Base-by-base conservation (phyloP, 768 basidiomycete species). In the Podaxis sp. region DNA sequence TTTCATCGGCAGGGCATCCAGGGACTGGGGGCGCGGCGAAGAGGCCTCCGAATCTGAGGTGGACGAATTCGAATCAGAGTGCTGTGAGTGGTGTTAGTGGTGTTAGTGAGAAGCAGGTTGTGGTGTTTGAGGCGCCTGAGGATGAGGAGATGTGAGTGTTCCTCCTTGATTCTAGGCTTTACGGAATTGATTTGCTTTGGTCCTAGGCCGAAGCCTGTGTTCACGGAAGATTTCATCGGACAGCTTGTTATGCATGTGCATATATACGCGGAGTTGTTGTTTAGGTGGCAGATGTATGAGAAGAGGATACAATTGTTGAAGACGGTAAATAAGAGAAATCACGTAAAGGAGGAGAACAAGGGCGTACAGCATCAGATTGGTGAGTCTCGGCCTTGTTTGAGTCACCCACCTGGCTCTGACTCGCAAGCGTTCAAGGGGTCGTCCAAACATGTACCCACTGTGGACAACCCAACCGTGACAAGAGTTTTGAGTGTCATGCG, bases 241-340 rank as follows among this genome's bases (percentile, higher is more conserved):
- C 78, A 79, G 63, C 77, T 82, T 65, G 68, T 71, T 56, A 64
- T 71, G 33, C 91, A 94, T 71, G 77, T 94, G 22, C 74, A 85
- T 47, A 78, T 80, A 1, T 95, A 94, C 69, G 89, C 90, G 5
- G 91, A 94, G 60, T 75, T 89, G 65, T 76, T 95, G 24, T 85
- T 85, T 65, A 76, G 86, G 49, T 95, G 93, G 94, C 76, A 85
- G 64, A 71, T 93, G 57, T 76, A 83, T 66, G 79, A 85, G 43
- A 90, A 92, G 70, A 84, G 93, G 2, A 73, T 87, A 17, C 91
- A 93, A 65, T 79, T 94, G 1, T 74, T 94, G 61, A 91, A 91
- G 65, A 78, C 83, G n/a, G 80, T 88, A 22, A 78, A 78, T 64
- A 72, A 68, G 38, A 59, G 65, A n/a, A 56, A 64, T n/a, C 49